Evolutionary conservation across 1,139 yeast species (phyloP).

Genomic region (Wickerhamomyces sp.): DNA sequence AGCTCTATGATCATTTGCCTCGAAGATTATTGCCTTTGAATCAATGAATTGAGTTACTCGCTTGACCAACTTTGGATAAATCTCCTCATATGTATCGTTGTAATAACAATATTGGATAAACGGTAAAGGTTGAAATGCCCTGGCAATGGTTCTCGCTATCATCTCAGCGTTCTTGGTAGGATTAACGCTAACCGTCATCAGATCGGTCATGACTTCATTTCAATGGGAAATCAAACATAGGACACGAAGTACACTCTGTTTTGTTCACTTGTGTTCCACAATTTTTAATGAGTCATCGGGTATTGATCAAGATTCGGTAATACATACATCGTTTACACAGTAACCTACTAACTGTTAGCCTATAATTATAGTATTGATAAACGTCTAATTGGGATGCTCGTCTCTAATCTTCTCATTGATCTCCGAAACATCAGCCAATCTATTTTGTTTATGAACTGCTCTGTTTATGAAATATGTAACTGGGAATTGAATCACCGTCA

Average conservation of each 20-base stretch:
- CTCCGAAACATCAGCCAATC: neutral
- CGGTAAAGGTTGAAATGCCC: neutral
- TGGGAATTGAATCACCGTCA: constrained; percentile 3
- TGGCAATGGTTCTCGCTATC: neutral
- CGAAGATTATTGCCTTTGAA: constrained; percentile 5
- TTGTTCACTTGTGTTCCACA: no score
- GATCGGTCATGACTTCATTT: no score
- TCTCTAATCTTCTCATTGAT: neutral
- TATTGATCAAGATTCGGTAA: no score
- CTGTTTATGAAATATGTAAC: neutral
- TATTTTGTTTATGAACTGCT: constrained; percentile 2
- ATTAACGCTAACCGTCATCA: no score
- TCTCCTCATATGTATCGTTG: neutral
- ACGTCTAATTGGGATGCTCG: neutral
- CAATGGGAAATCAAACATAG: neutral
- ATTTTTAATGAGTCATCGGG: no score
- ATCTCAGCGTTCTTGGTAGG: neutral
- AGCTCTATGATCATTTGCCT: constrained; percentile 13
- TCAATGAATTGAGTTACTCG: neutral
- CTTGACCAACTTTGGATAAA: neutral
- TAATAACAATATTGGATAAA: neutral
- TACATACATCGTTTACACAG: no score
- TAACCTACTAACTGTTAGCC: no score
- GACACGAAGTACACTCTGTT: neutral
- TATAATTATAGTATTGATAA: neutral